Percentiles rank a stretch among this genome's conserved stretches.
Conservation (phyloP, 2,329 filamentous ascomycete genomes). For the Fusarium citri region DNA sequence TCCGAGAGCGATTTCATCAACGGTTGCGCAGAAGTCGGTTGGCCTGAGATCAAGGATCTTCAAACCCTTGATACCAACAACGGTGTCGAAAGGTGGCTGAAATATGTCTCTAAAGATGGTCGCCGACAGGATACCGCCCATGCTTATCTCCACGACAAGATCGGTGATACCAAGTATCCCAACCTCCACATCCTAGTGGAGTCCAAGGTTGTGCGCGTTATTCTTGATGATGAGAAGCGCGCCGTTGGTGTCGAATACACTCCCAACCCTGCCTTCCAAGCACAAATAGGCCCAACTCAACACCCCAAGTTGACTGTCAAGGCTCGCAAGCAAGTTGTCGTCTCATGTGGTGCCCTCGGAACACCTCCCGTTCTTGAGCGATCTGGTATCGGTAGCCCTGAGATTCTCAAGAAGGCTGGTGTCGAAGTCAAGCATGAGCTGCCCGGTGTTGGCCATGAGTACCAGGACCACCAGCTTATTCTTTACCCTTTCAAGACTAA, state of each 20-base stretch:
- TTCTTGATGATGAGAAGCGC: constrained; percentile 62
- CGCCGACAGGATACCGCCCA: constrained; percentile 69
- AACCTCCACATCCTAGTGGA: constrained; percentile 71
- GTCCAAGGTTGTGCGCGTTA: constrained; percentile 65
- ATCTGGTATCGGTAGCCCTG: constrained; percentile 68
- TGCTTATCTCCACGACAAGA: constrained; percentile 55
- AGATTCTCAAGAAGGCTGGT: constrained; percentile 60
- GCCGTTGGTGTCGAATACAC: constrained; percentile 71
- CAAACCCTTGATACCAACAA: constrained; percentile 60
- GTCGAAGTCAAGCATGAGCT: constrained; percentile 61
- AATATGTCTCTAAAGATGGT: constrained; percentile 61
- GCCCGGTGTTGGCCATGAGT: constrained; percentile 64
- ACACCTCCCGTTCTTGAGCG: constrained; percentile 69
- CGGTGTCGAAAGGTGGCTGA: constrained; percentile 46
- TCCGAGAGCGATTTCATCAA: constrained; percentile 63
- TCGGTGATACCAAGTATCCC: constrained; percentile 55
- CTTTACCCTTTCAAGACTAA: constrained; percentile 61
- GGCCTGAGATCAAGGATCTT: constrained; percentile 64
- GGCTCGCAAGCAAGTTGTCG: constrained; percentile 48
- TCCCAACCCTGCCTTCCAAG: constrained; percentile 52
- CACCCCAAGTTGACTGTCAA: constrained; percentile 35
- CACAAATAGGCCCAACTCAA: constrained; percentile 12
- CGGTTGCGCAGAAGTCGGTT: constrained; percentile 60
- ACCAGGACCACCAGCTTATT: constrained; percentile 67
- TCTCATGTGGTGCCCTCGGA: constrained; percentile 61